Evolutionary conservation across 768 basidiomycete species (phyloP).

Genomic region (Termitomyces sp.): DNA sequence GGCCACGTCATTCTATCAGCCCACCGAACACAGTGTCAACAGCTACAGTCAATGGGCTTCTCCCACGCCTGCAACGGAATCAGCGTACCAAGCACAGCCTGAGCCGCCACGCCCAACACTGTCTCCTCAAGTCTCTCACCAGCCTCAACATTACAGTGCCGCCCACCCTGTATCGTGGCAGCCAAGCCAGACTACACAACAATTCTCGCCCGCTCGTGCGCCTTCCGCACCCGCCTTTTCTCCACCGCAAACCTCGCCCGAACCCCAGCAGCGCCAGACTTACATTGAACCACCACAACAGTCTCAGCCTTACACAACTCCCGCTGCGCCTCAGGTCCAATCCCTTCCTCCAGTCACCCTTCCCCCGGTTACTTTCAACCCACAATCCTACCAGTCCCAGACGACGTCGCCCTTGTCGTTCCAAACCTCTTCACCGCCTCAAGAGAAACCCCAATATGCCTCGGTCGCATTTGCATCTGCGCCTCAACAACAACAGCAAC

Average conservation of each 20-base stretch:
- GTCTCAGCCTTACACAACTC: slow-evolving; percentile 20
- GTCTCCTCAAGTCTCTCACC: slow-evolving; percentile 19
- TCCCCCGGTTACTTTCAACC: slow-evolving; percentile 19
- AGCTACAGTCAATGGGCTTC: slow-evolving; percentile 33
- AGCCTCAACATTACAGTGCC: slow-evolving; percentile 5
- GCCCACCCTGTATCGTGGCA: slow-evolving; percentile 15
- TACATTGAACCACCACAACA: slow-evolving; percentile 13
- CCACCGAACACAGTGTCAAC: slow-evolving; percentile 19
- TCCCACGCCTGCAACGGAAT: slow-evolving; percentile 8
- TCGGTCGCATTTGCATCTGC: slow-evolving; percentile 17
- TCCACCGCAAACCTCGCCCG: slow-evolving; percentile 13
- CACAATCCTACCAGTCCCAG: slow-evolving; percentile 17
- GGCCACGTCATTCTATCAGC: slow-evolving; percentile 26
- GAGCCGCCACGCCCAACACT: slow-evolving; percentile 15
- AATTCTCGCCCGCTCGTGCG: slow-evolving; percentile 8
- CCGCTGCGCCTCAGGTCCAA: slow-evolving; percentile 14
- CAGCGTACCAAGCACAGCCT: slow-evolving; percentile 5
- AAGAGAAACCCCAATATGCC: slow-evolving; percentile 16
- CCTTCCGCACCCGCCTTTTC: slow-evolving; percentile 11
- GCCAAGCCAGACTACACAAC: slow-evolving; percentile 9
- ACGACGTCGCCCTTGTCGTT: slow-evolving; percentile 13
- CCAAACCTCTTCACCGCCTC: slow-evolving; percentile 21
- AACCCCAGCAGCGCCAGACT: slow-evolving; percentile 8
- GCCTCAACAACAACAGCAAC: slow-evolving; percentile 11
- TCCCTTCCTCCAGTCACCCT: slow-evolving; percentile 3